Evolutionary conservation across 2,329 filamentous ascomycete species (phyloP), one percentile per base, ranked within the genome.

Genomic region (Pseudogymnoascus destructans): DNA sequence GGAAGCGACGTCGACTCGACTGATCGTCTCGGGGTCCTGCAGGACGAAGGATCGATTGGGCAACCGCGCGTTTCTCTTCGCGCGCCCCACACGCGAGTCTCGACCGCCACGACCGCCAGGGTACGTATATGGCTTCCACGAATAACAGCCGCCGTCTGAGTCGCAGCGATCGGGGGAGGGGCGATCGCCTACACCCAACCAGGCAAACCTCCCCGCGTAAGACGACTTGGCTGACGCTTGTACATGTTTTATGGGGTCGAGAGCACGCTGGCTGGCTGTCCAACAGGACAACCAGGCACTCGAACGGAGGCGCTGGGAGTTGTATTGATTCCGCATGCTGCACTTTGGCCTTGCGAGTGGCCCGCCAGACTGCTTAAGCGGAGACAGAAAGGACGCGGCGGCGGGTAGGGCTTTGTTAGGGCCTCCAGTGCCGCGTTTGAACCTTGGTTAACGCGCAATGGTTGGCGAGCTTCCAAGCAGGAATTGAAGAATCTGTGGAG

Each of bases 341-440:
- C 6, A 3, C 8, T 52, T 52, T 27, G 2, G 42, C 42, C 42
- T 11, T 52, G n/a, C n/a, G 42, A 52, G 42, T 52, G 42, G 42
- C 42, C 23, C n/a, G 42, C n/a, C 23, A 52, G n/a, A 52, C n/a
- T 5, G 8, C n/a, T 27, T 52, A 52, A 25, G 42, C 19, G 42
- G 42, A n/a, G 21, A 46, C 15, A 2, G 3, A 49, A 52, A 52
- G 7, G 23, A 27, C 23, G n/a, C 13, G 42, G 42, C 42, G 42
- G 42, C 42, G 42, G 42, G 42, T 52, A 52, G 42, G 42, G 42
- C 42, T 52, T 52, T 8, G n/a, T 27, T 52, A 52, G 42, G 42
- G 42, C 42, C 42, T 11, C n/a, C 11, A n/a, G n/a, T 52, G 42
- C 42, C 42, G 42, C 42, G 23, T n/a, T 15, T 10, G 23, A 52